Conservation (phyloP, 306 rosid genomes). For the Fragaria iinumae region DNA sequence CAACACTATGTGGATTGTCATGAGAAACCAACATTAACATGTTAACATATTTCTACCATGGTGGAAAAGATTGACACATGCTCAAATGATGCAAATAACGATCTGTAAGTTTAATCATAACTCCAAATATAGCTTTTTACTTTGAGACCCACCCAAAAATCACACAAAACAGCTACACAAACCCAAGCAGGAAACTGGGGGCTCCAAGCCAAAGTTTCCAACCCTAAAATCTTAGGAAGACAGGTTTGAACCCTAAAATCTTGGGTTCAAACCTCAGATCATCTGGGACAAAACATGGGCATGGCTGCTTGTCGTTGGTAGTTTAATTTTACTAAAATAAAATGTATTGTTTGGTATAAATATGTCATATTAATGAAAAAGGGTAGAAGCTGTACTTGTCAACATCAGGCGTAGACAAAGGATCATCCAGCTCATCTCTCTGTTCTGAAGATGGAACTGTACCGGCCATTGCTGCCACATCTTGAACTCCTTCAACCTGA, state of each 20-base stretch:
- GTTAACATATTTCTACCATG: background rate
- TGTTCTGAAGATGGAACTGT: conserved; percentile 49
- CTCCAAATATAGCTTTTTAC: background rate
- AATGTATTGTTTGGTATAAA: background rate
- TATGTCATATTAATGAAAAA: background rate
- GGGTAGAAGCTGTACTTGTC: conserved; percentile 46
- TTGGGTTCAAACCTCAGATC: background rate
- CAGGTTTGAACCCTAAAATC: no score
- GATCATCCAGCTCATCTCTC: conserved; percentile 77
- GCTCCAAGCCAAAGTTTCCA: background rate
- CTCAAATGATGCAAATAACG: background rate
- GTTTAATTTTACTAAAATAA: background rate
- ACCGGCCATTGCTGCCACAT: conserved; percentile 52
- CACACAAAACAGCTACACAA: background rate
- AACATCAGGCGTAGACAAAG: conserved; percentile 76
- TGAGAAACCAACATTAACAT: background rate
- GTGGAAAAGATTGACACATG: background rate
- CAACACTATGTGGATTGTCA: background rate
- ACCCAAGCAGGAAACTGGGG: background rate
- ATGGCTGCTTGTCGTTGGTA: background rate
- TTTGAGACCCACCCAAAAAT: background rate
- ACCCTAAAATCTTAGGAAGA: background rate
- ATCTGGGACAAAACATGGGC: background rate
- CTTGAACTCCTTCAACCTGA: conserved; percentile 89
- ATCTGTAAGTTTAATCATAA: background rate